Evolutionary conservation across 2,329 filamentous ascomycete species (phyloP), one percentile per base, ranked within the genome.

Genomic region (Talaromyces albobiverticillius): DNA sequence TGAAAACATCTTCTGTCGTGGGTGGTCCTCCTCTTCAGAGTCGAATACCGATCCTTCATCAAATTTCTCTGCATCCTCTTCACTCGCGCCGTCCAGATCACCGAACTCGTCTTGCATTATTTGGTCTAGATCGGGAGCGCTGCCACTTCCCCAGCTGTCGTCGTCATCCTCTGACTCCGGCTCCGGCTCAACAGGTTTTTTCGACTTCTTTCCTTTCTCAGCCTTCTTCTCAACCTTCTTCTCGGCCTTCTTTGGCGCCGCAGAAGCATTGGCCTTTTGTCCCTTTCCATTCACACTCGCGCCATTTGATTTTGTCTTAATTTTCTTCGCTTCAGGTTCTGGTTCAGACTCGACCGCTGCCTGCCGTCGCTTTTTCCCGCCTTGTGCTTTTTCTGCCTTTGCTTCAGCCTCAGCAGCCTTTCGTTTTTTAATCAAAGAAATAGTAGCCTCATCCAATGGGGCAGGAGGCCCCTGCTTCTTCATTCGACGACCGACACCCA

Each of bases 401-500:
- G 60, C 60, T 60, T 85, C 86, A 38, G 84, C 84, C 63, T 89
- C 79, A 58, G 82, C 84, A 57, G 84, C 84, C 79, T 97, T 97
- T 70, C 92, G 84, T 82, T 97, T 96, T 67, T 86, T 90, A 66
- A 61, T 70, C 23, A 69, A 63, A 36, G 72, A 84, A 61, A 85
- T 83, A 68, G 74, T 76, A 18, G 73, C 77, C 62, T 96, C 90
- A 61, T 94, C 90, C 61, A 96, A 82, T 60, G 88, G 81, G 66
- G 88, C 83, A 51, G 94, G 94, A 60, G 87, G 81, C 53, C 91
- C 93, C 82, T 97, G 94, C 77, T 96, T 96, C 73, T 54, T 57
- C 87, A 96, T 95, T 66, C 92, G 90, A 71, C 91, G 88, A 71
- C 91, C 89, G 59, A 85, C 83, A 79, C 90, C 92, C 92, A 96